These are phyloP conservation scores for Aspergillus thermomutatus DNA, from an alignment of 2,329 filamentous ascomycete species.

Conservation along the genomic window DNA sequence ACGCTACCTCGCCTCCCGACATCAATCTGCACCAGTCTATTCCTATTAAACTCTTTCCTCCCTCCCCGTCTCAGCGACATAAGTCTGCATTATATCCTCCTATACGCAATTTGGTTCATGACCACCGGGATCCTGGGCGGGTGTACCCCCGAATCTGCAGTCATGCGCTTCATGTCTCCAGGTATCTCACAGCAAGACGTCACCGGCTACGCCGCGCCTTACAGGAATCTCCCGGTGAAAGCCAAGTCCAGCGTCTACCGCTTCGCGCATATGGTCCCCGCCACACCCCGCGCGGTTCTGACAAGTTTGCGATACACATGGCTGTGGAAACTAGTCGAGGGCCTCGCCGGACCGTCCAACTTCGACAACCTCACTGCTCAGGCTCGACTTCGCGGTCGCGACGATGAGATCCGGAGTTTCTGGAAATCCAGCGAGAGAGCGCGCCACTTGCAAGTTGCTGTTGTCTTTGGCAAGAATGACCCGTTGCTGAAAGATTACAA, in stretches of 20 bases:
- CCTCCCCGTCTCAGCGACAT: conserved; percentile 8
- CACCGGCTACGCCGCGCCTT: not conserved
- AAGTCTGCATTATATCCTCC: conserved; percentile 2
- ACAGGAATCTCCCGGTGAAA: not conserved
- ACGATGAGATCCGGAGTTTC: not conserved
- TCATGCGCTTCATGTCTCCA: not conserved
- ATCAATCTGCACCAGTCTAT: conserved; percentile 2
- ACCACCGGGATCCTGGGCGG: not conserved
- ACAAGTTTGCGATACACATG: not conserved
- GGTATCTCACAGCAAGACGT: not conserved
- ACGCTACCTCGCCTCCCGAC: not conserved
- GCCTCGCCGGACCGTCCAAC: not conserved
- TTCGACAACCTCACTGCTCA: not conserved
- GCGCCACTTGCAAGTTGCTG: not conserved
- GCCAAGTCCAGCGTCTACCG: not conserved
- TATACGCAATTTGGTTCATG: not conserved
- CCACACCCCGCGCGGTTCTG: not conserved
- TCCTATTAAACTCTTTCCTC: conserved; percentile 15
- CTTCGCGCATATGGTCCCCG: not conserved
- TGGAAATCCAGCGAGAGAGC: not conserved
- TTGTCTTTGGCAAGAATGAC: not conserved
- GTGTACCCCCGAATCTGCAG: not conserved
- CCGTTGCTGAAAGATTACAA: not conserved
- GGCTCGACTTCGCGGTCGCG: not conserved
- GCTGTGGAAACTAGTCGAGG: not conserved